phyloP scores from a whole-genome alignment of 306 rosid species.

The Clitoria ternatea region DNA sequence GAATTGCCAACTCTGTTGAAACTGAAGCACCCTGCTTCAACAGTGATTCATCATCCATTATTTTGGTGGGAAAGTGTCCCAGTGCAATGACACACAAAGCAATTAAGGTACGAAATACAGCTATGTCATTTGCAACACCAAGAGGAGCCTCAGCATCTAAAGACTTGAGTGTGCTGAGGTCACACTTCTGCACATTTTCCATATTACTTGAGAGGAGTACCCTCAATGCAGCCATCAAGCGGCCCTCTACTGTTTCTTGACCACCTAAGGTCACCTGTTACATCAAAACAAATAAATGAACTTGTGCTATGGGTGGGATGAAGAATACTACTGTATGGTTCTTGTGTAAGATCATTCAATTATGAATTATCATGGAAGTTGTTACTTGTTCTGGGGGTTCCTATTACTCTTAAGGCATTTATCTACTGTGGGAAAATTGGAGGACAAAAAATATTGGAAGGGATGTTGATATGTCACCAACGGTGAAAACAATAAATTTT shows the following conservation, averaged over 20 bases:
- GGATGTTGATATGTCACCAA: neutral
- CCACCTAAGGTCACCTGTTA: conserved; percentile 82
- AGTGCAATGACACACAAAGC: conserved; percentile 84
- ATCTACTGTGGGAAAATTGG: neutral
- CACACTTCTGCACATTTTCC: conserved; percentile 51
- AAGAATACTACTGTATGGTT: neutral
- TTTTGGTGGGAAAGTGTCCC: conserved; percentile 85
- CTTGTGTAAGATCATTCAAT: neutral
- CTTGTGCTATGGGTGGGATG: neutral
- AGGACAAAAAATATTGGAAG: neutral
- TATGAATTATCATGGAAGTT: neutral
- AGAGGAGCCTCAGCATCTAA: conserved; percentile 76
- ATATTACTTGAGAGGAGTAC: conserved; percentile 49
- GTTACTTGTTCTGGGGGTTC: neutral
- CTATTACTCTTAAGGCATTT: neutral
- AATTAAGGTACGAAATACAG: conserved; percentile 65
- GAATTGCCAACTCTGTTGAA: conserved; percentile 65
- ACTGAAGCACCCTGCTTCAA: conserved; percentile 54
- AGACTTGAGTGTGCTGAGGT: conserved; percentile 60
- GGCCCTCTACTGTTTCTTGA: conserved; percentile 65
- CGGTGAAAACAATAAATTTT: neutral
- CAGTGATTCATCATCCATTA: conserved; percentile 76
- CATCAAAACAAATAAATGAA: neutral
- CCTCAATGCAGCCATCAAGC: conserved; percentile 84
- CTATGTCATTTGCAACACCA: conserved; percentile 67